A percentile compares a stretch with the other conserved stretches of the same genome.
Evolutionary conservation across 2,329 filamentous ascomycete species (phyloP).

Genomic region (Diplocarpon rosae): DNA sequence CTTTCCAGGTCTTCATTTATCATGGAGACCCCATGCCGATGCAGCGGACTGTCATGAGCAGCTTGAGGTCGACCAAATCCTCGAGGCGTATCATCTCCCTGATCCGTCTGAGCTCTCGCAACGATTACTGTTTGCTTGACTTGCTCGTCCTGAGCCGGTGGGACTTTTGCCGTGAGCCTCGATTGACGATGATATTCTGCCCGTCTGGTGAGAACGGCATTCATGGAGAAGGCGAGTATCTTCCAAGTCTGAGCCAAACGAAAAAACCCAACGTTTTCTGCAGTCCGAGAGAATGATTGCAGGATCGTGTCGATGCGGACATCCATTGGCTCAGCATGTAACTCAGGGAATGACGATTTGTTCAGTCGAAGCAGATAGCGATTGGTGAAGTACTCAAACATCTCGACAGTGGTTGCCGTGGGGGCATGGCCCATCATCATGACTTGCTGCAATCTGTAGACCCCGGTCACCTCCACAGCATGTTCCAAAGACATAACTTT

Average conservation of each 20-base stretch:
- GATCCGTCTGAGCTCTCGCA: slow-evolving; percentile 5
- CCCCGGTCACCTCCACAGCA: slow-evolving; percentile 44
- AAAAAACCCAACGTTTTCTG: slow-evolving; percentile 45
- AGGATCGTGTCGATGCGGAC: slow-evolving; percentile 39
- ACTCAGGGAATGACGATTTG: slow-evolving; percentile 3
- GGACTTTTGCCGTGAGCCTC: slow-evolving; percentile 28
- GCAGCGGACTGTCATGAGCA: slow-evolving; percentile 11
- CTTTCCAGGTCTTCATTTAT: slow-evolving; percentile 41
- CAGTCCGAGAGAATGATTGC: slow-evolving; percentile 45
- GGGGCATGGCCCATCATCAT: slow-evolving; percentile 52
- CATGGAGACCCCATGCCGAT: slow-evolving; percentile 14
- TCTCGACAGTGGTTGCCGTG: slow-evolving; percentile 36
- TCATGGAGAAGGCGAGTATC: slow-evolving; percentile 45
- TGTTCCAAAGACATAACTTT: slow-evolving; percentile 43
- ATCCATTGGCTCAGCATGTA: slow-evolving; percentile 12
- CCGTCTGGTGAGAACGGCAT: slow-evolving; percentile 41
- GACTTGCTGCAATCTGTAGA: slow-evolving; percentile 48
- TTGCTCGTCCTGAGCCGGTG: slow-evolving; percentile 23
- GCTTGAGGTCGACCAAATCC: slow-evolving; percentile 8
- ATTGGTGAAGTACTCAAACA: slow-evolving; percentile 45
- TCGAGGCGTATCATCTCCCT: slow-evolving; percentile 21
- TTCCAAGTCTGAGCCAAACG: slow-evolving; percentile 55
- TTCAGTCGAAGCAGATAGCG: slow-evolving; percentile 44
- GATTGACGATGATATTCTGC: slow-evolving; percentile 46
- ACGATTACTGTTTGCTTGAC: slow-evolving; percentile 13